Conservation (phyloP, 441 rosid genomes). For the Erodium moschatum region DNA sequence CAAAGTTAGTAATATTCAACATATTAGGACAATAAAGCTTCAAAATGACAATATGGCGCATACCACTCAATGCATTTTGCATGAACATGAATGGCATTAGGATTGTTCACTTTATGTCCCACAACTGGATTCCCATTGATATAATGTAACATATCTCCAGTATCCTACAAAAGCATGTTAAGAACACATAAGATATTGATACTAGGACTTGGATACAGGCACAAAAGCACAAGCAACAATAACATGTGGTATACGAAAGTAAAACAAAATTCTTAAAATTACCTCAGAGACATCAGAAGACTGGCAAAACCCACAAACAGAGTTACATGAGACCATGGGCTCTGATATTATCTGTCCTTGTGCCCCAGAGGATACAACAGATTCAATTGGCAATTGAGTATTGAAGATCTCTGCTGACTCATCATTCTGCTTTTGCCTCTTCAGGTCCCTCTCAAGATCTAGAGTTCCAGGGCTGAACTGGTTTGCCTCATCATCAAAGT, state of each 20-base stretch:
- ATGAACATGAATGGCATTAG: constrained; percentile 63
- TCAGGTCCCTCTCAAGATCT: constrained; percentile 30
- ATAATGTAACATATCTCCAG: constrained; percentile 71
- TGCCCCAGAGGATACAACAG: constrained; percentile 11
- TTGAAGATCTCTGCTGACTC: no score
- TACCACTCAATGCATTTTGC: constrained; percentile 70
- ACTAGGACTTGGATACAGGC: not conserved
- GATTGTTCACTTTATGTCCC: constrained; percentile 37
- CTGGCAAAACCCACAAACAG: constrained; percentile 68
- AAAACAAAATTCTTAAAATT: not conserved
- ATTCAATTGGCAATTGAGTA: no score
- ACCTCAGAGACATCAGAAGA: constrained; percentile 55
- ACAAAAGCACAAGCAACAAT: not conserved
- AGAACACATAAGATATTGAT: not conserved
- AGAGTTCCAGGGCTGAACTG: constrained; percentile 24
- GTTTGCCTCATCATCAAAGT: constrained; percentile 18
- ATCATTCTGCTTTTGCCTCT: constrained; percentile 44
- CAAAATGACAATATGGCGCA: not conserved
- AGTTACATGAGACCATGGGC: constrained; percentile 17
- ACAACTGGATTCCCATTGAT: constrained; percentile 38
- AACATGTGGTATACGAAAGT: not conserved
- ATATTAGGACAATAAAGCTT: not conserved
- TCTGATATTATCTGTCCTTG: constrained; percentile 22
- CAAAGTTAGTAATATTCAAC: no score
- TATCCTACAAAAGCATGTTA: constrained; percentile 32